Base-by-base conservation (phyloP, 371 early-diverging fungal genomes). In the Furculomyces boomerangus region DNA sequence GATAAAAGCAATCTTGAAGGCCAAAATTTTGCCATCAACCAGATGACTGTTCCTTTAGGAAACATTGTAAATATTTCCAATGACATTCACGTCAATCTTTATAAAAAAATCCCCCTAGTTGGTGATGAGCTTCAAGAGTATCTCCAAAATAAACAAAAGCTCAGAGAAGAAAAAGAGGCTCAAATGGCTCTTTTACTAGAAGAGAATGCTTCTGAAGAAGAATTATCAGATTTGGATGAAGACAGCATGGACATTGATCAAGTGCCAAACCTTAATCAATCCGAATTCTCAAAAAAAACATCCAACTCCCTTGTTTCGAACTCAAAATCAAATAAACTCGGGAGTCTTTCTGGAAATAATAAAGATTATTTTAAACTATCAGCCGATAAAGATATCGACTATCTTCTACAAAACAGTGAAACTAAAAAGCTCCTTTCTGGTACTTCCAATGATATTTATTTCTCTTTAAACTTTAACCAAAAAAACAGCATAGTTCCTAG, bases 71-170 rank as follows among this genome's bases (percentile, higher is more conserved):
- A 62, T 24, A 29, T 76, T 0, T 65, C 71, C 37, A 67, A 72
- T 25, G 62, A 72, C 3, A 60, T 83, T n/a, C 57, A 71, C 3
- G 66, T 80, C 24, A 65, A 78, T 24, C 54, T 69, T 16, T 74
- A 76, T 30, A 62, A 67, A 39, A 79, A 81, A 43, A 84, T 90
- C 3, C 80, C 85, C 2, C 62, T 96, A n/a, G 83, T 86, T 62
- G 97, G 97, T 24, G 76, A 71, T 26, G 97, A 94, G 63, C 69
- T 96, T 25, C 73, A 72, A 2, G 75, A 76, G 31, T 84, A 74
- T 61, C 65, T 74, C 41, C 76, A 72, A 1, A 65, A 66, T 35
- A 80, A 86, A 56, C 73, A 74, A 55, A 76, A 74, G 18, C 64
- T 78, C 46, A 60, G 72, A 30, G 84, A 86, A 57, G 64, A 84